Evolutionary conservation across 805 yeast species (phyloP), one percentile per base, ranked within the genome.

Genomic region (Lachancea waltii): DNA sequence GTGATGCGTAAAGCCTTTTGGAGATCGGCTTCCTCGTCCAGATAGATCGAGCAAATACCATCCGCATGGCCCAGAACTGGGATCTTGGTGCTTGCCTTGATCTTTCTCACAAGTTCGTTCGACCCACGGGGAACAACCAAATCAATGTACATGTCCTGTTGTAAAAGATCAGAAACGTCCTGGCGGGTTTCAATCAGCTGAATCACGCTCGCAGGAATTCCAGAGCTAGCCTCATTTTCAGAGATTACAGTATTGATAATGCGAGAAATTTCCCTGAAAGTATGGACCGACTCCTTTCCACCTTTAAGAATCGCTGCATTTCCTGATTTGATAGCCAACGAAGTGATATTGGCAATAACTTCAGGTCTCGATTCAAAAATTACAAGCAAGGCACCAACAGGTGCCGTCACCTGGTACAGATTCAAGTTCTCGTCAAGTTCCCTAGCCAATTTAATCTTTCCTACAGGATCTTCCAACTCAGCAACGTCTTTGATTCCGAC

Each of bases 21-120:
- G 9, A 84, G 45, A 52, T 87, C 90, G 5, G 92, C 92, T 35
- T 73, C 77, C 40, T 72, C 74, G 58, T 89, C 95, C 18, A 90
- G 69, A 53, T 77, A 92, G 6, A 90, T 75, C 2, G 97, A 79
- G 63, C 98, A 92, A 44, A 90, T 81, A 33, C 99, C 99, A 63
- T 92, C 97, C 7, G 99, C 98, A 60, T 92, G 99, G 40, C 99
- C 99, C 56, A 92, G 65, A 6, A 92, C 98, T 4, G 99, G 97
- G 51, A 92, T 94, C 59, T 86, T 86, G 17, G 98, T 90, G 57
- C 77, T 76, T 18, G 75, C 72, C 64, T 94, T 92, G 60, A 92
- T 89, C 58, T 72, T 77, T 50, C 85, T 75, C 28, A 92, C 99
- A 42, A 92, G 72, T 46, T 79, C 90, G 54, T 92, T 92, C 20